Evolutionary conservation across 2,329 filamentous ascomycete species (phyloP).

Genomic region (Cladophialophora carrionii): DNA sequence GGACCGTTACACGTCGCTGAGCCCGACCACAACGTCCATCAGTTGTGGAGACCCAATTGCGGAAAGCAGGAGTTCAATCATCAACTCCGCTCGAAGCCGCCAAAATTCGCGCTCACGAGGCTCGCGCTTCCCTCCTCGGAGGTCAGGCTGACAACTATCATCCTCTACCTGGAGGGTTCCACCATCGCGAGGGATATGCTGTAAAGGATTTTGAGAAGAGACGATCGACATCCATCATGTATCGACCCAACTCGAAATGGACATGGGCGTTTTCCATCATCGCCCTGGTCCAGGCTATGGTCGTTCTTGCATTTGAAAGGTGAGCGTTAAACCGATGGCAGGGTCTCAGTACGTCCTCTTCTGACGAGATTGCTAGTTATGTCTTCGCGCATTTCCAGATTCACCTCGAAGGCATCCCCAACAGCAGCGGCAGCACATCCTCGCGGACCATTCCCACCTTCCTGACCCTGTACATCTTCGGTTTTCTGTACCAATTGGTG

Average conservation of each 20-base stretch:
- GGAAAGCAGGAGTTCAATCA: conserved; percentile 1
- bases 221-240: conserved; percentile 54
- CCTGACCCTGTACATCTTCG: conserved; percentile 94
- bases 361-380: conserved; percentile 61
- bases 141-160: conserved; percentile 57
- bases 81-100: conserved; percentile 27
- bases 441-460: conserved; percentile 84
- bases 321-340: conserved; percentile 56
- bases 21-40: conserved; percentile 26
- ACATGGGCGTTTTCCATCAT: conserved; percentile 81
- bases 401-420: conserved; percentile 50
- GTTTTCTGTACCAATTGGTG: conserved; percentile 87
- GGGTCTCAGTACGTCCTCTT: neutral
- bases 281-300: conserved; percentile 73
- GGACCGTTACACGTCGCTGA: conserved; percentile 27
- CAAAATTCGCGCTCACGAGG: conserved; percentile 62
- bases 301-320: conserved; percentile 84
- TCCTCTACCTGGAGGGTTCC: conserved; percentile 54
- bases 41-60: conserved; percentile 28
- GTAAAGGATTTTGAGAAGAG: conserved; percentile 37
- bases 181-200: conserved; percentile 57
- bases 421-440: conserved; percentile 47
- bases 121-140: conserved; percentile 62
- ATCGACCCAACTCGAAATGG: conserved; percentile 82
- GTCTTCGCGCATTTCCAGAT: conserved; percentile 84